A percentile compares a stretch with the other conserved stretches of the same genome.
Evolutionary conservation across 352 stramenopile genomes (phyloP).

Genomic region (Elongisporangium prolatum): DNA sequence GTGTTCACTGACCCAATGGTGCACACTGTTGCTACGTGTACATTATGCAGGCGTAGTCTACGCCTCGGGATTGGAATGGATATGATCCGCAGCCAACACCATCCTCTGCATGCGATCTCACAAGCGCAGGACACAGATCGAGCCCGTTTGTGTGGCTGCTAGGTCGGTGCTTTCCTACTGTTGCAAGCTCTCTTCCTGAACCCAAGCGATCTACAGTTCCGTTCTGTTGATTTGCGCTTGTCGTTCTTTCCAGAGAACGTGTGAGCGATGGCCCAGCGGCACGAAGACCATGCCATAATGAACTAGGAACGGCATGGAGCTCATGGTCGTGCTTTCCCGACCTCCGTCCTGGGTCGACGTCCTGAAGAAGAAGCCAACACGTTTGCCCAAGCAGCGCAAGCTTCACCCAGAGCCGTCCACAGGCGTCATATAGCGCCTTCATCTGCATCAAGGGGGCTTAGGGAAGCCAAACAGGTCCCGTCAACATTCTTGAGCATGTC

Average conservation of each 20-base stretch:
- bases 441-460: slow-evolving; percentile 61
- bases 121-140: too few relatives aligned
- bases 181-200: slow-evolving; percentile 67
- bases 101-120: too few relatives aligned
- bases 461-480: slow-evolving; percentile 74
- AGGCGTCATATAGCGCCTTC: slow-evolving; percentile 67
- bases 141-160: too few relatives aligned
- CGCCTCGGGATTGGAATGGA: too few relatives aligned
- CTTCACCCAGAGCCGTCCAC: slow-evolving; percentile 52
- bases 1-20: too few relatives aligned
- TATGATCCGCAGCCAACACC: too few relatives aligned
- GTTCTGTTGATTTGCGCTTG: slow-evolving; percentile 40
- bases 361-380: slow-evolving; percentile 56
- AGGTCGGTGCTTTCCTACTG: too few relatives aligned
- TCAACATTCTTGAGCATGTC: slow-evolving; percentile 49
- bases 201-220: slow-evolving; percentile 43
- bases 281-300: slow-evolving; percentile 82
- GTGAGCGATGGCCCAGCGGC: slow-evolving; percentile 36
- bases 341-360: slow-evolving; percentile 53
- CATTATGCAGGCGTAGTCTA: too few relatives aligned
- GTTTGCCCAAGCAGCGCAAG: slow-evolving; percentile 54
- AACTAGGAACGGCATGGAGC: slow-evolving; percentile 48
- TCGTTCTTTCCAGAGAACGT: slow-evolving; percentile 47
- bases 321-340: slow-evolving; percentile 65
- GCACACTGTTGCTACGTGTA: too few relatives aligned